These are phyloP conservation scores for Delonix regia DNA, from an alignment of 306 rosid genomes.

Conservation along the genomic window DNA sequence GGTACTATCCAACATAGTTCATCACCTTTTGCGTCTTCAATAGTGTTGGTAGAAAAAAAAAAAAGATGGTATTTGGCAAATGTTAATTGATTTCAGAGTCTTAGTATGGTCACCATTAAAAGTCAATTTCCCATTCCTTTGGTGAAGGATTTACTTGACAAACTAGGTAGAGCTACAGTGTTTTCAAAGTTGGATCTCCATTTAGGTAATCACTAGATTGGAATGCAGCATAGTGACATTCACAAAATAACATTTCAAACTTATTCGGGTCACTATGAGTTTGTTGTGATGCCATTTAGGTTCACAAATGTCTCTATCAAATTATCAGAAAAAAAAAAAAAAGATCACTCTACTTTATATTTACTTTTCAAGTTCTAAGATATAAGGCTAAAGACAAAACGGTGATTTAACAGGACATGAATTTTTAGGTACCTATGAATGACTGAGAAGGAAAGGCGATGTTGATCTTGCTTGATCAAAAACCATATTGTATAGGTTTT, in stretches of 20 bases:
- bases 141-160: background rate
- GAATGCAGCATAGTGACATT: background rate
- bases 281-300: background rate
- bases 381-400: slow-evolving; percentile 5
- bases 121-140: background rate
- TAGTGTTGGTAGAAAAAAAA: background rate
- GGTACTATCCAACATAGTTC: background rate
- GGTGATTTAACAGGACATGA: slow-evolving; percentile 32
- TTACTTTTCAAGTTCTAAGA: slow-evolving; percentile 38
- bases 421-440: slow-evolving; percentile 62
- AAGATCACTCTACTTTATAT: no score
- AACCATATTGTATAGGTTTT: slow-evolving; percentile 51
- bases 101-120: no score
- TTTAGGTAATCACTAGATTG: background rate
- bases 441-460: slow-evolving; percentile 58
- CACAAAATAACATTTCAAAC: background rate
- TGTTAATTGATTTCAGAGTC: background rate
- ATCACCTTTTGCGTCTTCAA: background rate
- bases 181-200: background rate
- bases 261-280: background rate
- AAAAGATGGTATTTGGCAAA: background rate
- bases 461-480: slow-evolving; percentile 60
- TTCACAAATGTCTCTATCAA: background rate
- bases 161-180: background rate
- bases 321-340: no score